These are phyloP conservation scores for Citropsis articulata DNA, from an alignment of 345 rosid species.

Conservation along the genomic window DNA sequence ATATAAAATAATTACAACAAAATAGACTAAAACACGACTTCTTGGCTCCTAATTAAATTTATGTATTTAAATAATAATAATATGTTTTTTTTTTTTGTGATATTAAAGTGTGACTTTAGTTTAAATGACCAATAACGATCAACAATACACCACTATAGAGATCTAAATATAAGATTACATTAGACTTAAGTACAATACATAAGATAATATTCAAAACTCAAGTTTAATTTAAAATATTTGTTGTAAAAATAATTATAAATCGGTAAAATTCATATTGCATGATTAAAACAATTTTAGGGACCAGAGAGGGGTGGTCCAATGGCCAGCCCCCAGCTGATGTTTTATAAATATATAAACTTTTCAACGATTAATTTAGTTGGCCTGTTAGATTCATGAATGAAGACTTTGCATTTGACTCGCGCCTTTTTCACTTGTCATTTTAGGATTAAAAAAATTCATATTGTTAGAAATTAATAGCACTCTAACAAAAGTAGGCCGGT, in stretches of 20 bases:
- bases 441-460: not conserved
- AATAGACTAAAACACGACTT: too few species aligned
- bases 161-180: too few species aligned
- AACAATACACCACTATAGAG: too few species aligned
- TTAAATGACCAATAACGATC: too few species aligned
- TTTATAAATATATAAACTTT: not conserved
- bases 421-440: not conserved
- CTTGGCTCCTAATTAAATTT: too few species aligned
- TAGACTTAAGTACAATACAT: too few species aligned
- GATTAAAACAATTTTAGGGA: not conserved
- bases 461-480: too few species aligned
- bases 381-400: constrained; percentile 13
- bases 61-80: too few species aligned
- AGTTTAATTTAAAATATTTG: not conserved
- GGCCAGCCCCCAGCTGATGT: not conserved
- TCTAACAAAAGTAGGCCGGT: not conserved
- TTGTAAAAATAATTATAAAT: not conserved
- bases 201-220: too few species aligned
- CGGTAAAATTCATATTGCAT: not conserved
- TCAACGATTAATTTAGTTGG: not conserved
- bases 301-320: constrained; percentile 3
- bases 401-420: not conserved
- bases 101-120: too few species aligned
- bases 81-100: too few species aligned
- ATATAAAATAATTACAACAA: too few species aligned